A percentile compares a stretch with the other conserved stretches of the same genome.
phyloP scores from a whole-genome alignment of 2,329 filamentous ascomycete species.

The Colletotrichum paranaense region DNA sequence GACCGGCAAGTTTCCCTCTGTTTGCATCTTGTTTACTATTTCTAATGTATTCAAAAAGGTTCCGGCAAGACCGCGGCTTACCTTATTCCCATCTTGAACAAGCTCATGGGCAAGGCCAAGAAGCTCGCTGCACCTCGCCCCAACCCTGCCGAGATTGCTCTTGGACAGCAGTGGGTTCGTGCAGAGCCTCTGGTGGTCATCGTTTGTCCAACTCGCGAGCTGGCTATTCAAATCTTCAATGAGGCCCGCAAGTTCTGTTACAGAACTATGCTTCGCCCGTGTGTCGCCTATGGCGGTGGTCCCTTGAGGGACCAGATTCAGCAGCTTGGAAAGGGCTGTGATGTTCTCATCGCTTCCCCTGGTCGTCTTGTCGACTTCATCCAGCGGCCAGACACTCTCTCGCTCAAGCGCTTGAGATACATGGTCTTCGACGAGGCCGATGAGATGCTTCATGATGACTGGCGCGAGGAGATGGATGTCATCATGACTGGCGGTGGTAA shows the following conservation, averaged over 20 bases:
- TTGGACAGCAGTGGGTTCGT: conserved; percentile 62
- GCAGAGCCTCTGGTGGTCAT: conserved; percentile 92
- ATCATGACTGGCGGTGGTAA: conserved; percentile 86
- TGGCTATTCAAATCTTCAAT: conserved; percentile 95
- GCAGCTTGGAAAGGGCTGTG: conserved; percentile 85
- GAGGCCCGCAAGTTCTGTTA: conserved; percentile 95
- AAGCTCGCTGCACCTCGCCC: conserved; percentile 85
- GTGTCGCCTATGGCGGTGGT: conserved; percentile 88
- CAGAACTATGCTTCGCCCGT: conserved; percentile 92
- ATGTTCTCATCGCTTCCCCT: conserved; percentile 88
- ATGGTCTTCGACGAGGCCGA: conserved; percentile 94
- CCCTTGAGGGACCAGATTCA: conserved; percentile 76
- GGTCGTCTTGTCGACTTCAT: conserved; percentile 91
- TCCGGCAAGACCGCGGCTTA: conserved; percentile 98
- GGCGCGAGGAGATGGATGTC: conserved; percentile 79
- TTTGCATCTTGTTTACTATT: conserved; percentile 19
- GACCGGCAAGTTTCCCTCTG: conserved; percentile 75
- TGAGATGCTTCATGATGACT: conserved; percentile 85
- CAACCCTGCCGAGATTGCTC: conserved; percentile 66
- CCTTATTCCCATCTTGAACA: conserved; percentile 87
- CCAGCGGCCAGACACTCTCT: conserved; percentile 74
- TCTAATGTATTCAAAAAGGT: conserved; percentile 61
- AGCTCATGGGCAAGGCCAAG: conserved; percentile 95
- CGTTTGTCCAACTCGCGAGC: conserved; percentile 87
- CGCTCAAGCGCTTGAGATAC: conserved; percentile 81